A percentile compares a stretch with the other conserved stretches of the same genome.
Conservation (phyloP, 495 filamentous ascomycete species). For the Jackrogersella minutella region DNA sequence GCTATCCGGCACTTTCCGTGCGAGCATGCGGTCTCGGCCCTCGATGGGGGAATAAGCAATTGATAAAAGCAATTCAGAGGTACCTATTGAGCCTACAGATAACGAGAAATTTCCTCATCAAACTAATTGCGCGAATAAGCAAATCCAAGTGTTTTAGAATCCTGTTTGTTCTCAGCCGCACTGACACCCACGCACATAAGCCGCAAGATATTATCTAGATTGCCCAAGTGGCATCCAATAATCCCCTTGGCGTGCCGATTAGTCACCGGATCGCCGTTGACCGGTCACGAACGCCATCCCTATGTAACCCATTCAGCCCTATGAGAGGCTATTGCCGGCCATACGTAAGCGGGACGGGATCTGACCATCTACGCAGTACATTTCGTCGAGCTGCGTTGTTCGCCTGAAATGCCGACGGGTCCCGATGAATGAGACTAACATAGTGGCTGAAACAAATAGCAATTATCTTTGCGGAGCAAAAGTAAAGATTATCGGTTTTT, state of each 20-base stretch:
- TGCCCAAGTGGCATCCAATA: slow-evolving; percentile 23
- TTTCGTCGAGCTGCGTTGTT: slow-evolving; percentile 27
- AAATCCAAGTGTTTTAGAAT: neutral
- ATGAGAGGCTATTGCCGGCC: slow-evolving; percentile 31
- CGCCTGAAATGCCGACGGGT: slow-evolving; percentile 22
- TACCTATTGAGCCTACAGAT: slow-evolving; percentile 22
- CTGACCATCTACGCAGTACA: slow-evolving; percentile 24
- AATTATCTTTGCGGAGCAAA: neutral
- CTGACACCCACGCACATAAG: slow-evolving; percentile 23
- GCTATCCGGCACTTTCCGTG: slow-evolving; percentile 15
- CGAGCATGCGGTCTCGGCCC: neutral
- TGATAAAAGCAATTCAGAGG: slow-evolving; percentile 10
- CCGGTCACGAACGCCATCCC: slow-evolving; percentile 29
- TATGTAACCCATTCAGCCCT: slow-evolving; percentile 36
- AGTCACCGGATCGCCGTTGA: slow-evolving; percentile 11
- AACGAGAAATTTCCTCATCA: slow-evolving; percentile 6
- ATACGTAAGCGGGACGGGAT: slow-evolving; percentile 34
- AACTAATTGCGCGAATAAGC: slow-evolving; percentile 23
- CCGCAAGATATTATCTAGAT: slow-evolving; percentile 35
- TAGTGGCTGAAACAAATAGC: neutral
- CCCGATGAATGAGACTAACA: slow-evolving; percentile 17
- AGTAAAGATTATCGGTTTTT: neutral
- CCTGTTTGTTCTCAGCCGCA: slow-evolving; percentile 29
- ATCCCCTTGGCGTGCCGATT: slow-evolving; percentile 25
- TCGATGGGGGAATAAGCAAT: slow-evolving; percentile 8